Conservation (phyloP, 2,329 filamentous ascomycete genomes). For the Aspergillus pseudotamarii region DNA sequence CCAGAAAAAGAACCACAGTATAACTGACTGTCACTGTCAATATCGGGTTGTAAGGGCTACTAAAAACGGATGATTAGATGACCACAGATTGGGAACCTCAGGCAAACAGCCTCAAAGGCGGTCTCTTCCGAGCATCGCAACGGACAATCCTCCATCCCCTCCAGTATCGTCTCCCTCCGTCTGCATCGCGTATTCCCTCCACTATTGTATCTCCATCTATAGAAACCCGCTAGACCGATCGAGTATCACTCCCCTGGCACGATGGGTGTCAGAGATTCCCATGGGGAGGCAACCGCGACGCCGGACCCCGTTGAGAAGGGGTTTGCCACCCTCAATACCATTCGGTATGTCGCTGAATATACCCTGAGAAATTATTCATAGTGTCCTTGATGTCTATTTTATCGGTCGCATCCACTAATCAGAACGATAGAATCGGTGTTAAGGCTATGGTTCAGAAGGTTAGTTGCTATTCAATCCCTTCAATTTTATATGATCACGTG, state of each 20-base stretch:
- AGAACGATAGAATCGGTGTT: constrained; percentile 60
- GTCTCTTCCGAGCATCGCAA: constrained; percentile 21
- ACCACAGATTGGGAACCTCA: neutral
- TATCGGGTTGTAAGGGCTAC: neutral
- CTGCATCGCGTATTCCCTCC: constrained; percentile 18
- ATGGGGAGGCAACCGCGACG: constrained; percentile 56
- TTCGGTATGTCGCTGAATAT: constrained; percentile 61
- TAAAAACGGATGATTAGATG: neutral
- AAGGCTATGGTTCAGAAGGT: constrained; percentile 73
- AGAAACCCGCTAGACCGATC: constrained; percentile 6
- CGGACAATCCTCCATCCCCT: constrained; percentile 20
- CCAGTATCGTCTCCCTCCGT: constrained; percentile 7
- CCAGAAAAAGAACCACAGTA: neutral
- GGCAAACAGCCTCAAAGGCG: constrained; percentile 20
- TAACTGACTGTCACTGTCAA: neutral
- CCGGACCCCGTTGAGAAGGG: constrained; percentile 71
- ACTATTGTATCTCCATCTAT: constrained; percentile 16
- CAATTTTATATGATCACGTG: constrained; percentile 35
- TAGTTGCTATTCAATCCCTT: constrained; percentile 31
- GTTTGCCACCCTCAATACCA: constrained; percentile 79
- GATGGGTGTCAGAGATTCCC: constrained; percentile 61
- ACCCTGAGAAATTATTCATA: neutral
- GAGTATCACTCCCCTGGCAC: constrained; percentile 18
- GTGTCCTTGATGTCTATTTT: constrained; percentile 23
- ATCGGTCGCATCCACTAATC: constrained; percentile 40